Base-by-base conservation (phyloP, 805 yeast genomes). In the Starmerella kuoi region DNA sequence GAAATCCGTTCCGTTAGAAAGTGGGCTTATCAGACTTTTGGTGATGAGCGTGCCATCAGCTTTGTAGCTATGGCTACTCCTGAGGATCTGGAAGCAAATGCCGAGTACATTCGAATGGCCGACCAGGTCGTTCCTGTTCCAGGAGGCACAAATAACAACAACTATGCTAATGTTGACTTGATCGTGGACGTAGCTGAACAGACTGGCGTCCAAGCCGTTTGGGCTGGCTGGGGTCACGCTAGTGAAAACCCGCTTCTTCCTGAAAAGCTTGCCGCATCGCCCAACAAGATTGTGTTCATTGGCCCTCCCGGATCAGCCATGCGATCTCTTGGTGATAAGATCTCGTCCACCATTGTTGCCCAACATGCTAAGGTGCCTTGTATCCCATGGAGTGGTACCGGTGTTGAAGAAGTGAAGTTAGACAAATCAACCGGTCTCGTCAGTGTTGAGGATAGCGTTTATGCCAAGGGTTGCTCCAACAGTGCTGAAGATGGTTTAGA, bases 161-260 rank as follows among this genome's bases (percentile, higher is more conserved):
- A 91, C 65, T 87, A 87, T 61, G 99, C 99, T 55, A 91, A 91
- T 59, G 99, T 91, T 48, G 98, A 91, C 53, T 70, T 91, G 48
- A 91, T 91, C 62, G 96, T 91, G 37, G 99, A 91, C 57, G 69
- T 91, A 37, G 99, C 99, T 28, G 98, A 91, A 67, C 80, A 96
- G 68, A 80, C 94, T 34, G 76, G 84, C 52, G 96, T 83, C 43
- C 94, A 91, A 61, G 99, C 98, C 21, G 99, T 91, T 45, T 91
- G 99, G 99, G 99, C 99, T 27, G 99, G 99, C 57, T 91, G 99
- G 99, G 99, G 99, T 57, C 98, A 93, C 61, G 99, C 99, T 23
- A 84, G 95, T n/a, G 99, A 91, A 68, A 88, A 93, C 66, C 99
- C 99, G 22, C 62, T 68, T 36, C 74, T 91, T 52, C 99, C 99